Percentiles rank a stretch among this genome's conserved stretches.
These are phyloP conservation scores for Isabelozyma heimii DNA, from an alignment of 805 yeast species.

Conservation along the genomic window DNA sequence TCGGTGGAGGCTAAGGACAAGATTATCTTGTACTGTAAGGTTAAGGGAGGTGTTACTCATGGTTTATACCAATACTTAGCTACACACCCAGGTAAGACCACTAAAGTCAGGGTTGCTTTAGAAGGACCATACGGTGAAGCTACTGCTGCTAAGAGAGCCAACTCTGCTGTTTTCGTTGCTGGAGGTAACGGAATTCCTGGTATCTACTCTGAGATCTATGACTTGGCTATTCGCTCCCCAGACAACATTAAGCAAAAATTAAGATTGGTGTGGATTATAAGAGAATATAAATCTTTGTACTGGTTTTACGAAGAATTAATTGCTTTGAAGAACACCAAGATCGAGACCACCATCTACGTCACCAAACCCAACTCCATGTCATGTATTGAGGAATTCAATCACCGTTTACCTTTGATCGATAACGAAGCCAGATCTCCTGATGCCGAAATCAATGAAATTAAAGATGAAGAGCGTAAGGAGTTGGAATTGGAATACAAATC, in stretches of 20 bases:
- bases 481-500: not conserved
- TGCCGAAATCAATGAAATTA: slow-evolving; percentile 1
- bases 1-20: slow-evolving; percentile 15
- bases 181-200: slow-evolving; percentile 80
- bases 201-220: slow-evolving; percentile 37
- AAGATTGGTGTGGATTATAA: slow-evolving; percentile 63
- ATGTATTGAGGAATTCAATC: not conserved
- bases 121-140: slow-evolving; percentile 75
- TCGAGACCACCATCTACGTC: slow-evolving; percentile 25
- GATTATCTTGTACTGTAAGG: slow-evolving; percentile 31
- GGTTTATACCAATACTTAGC: slow-evolving; percentile 24
- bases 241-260: slow-evolving; percentile 17
- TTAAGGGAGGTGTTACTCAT: slow-evolving; percentile 36
- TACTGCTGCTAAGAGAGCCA: slow-evolving; percentile 47
- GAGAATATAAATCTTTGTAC: slow-evolving; percentile 46
- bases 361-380: slow-evolving; percentile 17
- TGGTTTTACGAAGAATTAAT: slow-evolving; percentile 47
- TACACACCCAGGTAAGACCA: slow-evolving; percentile 24
- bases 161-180: slow-evolving; percentile 57
- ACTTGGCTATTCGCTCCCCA: slow-evolving; percentile 19
- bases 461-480: not conserved
- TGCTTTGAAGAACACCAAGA: slow-evolving; percentile 16
- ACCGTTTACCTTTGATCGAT: not conserved
- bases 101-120: slow-evolving; percentile 30
- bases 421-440: slow-evolving; percentile 1